Evolutionary conservation across 208 protist genomes (phyloP).

Genomic region (Acanthamoeba triangularis): DNA sequence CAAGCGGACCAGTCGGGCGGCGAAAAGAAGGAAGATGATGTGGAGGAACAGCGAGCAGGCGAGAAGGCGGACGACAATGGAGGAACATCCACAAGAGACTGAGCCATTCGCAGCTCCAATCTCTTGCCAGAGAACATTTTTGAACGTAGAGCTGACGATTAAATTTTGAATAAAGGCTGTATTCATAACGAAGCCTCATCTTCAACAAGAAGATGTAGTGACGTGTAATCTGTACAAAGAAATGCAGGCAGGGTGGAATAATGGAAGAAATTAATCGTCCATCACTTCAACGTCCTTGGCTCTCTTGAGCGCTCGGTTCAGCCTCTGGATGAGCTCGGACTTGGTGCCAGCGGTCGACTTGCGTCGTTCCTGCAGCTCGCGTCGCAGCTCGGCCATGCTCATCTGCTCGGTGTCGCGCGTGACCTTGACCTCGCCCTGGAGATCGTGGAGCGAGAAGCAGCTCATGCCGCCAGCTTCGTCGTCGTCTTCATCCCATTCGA

Average conservation of each 20-base stretch:
- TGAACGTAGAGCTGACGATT: too few relatives aligned
- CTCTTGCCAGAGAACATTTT: too few relatives aligned
- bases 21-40: too few relatives aligned
- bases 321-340: neutral
- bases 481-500: conserved; percentile 5
- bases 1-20: neutral
- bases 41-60: too few relatives aligned
- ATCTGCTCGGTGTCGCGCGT: conserved; percentile 33
- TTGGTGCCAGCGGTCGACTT: neutral
- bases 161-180: too few relatives aligned
- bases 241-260: neutral
- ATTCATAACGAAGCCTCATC: too few relatives aligned
- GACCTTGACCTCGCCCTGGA: neutral
- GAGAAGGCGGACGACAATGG: too few relatives aligned
- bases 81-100: too few relatives aligned
- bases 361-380: neutral
- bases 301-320: neutral
- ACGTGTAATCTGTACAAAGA: neutral
- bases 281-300: conserved; percentile 4
- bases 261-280: neutral
- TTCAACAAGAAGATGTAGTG: neutral
- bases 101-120: too few relatives aligned
- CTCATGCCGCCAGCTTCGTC: neutral
- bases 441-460: conserved; percentile 2
- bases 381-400: conserved; percentile 5